A percentile compares a stretch with the other conserved stretches of the same genome.
Conservation (phyloP, 2,329 filamentous ascomycete genomes). For the Elsinoe batatas region DNA sequence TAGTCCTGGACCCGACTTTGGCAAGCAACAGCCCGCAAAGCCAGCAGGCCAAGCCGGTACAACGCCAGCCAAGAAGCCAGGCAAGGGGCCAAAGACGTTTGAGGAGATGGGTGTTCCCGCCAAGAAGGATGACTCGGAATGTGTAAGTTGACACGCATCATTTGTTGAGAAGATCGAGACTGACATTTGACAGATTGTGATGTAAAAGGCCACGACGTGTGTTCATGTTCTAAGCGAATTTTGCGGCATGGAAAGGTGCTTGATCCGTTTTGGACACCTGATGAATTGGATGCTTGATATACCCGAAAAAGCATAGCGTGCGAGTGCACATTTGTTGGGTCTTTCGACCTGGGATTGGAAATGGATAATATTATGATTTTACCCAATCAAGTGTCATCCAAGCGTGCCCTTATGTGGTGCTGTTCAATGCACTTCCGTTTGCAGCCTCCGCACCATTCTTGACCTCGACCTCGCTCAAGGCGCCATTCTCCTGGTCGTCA, state of each 20-base stretch:
- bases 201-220: neutral
- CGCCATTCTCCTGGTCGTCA: constrained; percentile 6
- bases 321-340: neutral
- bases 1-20: constrained; percentile 9
- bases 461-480: constrained; percentile 6
- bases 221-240: neutral
- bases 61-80: constrained; percentile 34
- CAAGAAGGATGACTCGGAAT: constrained; percentile 76
- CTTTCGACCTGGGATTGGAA: neutral
- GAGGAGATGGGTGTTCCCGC: constrained; percentile 95
- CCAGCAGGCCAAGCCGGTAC: constrained; percentile 21
- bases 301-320: constrained; percentile 10
- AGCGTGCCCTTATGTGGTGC: neutral
- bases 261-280: neutral
- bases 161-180: neutral
- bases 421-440: neutral
- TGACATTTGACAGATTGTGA: constrained; percentile 4
- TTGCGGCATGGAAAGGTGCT: neutral
- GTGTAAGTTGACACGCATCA: constrained; percentile 52
- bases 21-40: constrained; percentile 16
- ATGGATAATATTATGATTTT: neutral
- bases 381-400: neutral
- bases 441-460: neutral
- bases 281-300: neutral
- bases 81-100: constrained; percentile 85